Base-by-base conservation (phyloP, 2,329 filamentous ascomycete genomes). In the Fusarium circinatum region DNA sequence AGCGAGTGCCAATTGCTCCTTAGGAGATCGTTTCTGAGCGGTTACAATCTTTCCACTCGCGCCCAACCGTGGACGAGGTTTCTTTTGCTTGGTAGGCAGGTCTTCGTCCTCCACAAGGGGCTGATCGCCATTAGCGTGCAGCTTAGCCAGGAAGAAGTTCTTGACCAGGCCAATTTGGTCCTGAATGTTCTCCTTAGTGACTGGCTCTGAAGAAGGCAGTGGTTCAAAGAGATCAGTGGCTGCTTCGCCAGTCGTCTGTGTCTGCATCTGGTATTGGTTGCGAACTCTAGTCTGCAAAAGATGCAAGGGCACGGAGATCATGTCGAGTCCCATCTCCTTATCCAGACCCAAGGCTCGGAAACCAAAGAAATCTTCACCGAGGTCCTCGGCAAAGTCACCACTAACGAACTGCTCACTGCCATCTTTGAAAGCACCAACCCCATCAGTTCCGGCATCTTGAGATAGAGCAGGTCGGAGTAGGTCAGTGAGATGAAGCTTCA, bases 331-430 rank as follows among this genome's bases (percentile, higher is more conserved):
- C 80, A 98, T 93, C 80, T 99, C 96, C 76, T 91, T 92, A 78
- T 98, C 95, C 65, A 99, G 88, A 48, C 96, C 96, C 51, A 99
- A 89, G 68, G 97, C 95, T 80, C 95, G 95, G 89, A 99, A 98
- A 34, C 96, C 96, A 79, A 99, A 99, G 89, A 98, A 99, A 84
- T 99, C 96, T 85, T 99, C 96, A 70, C 95, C 96, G 18, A 99
- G 93, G 77, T 99, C 96, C 81, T 98, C 96, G 2, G 96, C 96
- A 81, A 99, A 99, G 82, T 99, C 96, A 70, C 96, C 96, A 51
- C 94, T 94, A 54, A 98, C 92, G 77, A 98, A 99, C 80, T 98
- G 96, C 74, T 99, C 96, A 82, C 95, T 98, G 74, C 95, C 96
- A 78, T 99, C 96, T 71, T 97, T 94, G 87, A 99, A 99, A 12